Conservation (phyloP, 345 rosid genomes). For the Cardiospermum halicacabum region DNA sequence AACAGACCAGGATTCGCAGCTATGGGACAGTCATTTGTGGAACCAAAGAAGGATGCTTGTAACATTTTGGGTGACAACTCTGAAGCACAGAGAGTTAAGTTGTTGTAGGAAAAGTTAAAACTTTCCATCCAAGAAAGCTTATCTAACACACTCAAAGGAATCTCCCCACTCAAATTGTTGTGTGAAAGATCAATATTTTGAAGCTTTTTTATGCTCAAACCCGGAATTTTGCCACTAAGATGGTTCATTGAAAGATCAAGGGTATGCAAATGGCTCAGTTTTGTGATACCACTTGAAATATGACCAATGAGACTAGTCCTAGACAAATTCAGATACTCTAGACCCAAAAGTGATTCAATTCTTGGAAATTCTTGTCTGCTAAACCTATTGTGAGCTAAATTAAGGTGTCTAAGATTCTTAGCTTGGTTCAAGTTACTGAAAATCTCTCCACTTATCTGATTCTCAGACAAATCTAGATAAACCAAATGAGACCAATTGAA, state of each 20-base stretch:
- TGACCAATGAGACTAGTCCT: conserved; percentile 55
- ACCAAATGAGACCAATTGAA: conserved; percentile 58
- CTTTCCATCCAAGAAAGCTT: conserved; percentile 57
- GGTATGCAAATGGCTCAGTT: conserved; percentile 41
- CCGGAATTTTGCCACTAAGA: conserved; percentile 59
- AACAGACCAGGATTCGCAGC: conserved; percentile 70
- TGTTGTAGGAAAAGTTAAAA: conserved; percentile 89
- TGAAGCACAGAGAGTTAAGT: conserved; percentile 65
- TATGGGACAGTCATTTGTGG: conserved; percentile 72
- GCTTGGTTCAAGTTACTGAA: conserved; percentile 40
- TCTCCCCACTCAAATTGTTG: conserved; percentile 78
- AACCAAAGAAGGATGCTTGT: conserved; percentile 52
- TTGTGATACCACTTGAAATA: conserved; percentile 52
- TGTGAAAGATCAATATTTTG: conserved; percentile 63
- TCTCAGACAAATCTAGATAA: conserved; percentile 81
- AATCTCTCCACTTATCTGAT: conserved; percentile 73
- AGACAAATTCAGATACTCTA: conserved; percentile 82
- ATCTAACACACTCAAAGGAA: conserved; percentile 50
- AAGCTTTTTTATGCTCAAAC: conserved; percentile 38
- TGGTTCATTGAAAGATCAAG: conserved; percentile 80
- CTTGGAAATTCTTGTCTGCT: conserved; percentile 49
- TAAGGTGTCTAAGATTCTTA: conserved; percentile 61
- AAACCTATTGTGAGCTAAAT: conserved; percentile 79
- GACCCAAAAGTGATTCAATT: conserved; percentile 35
- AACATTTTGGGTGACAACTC: conserved; percentile 42